Conservation (phyloP, 2,329 filamentous ascomycete species). For the Phyllosticta citribraziliensis region DNA sequence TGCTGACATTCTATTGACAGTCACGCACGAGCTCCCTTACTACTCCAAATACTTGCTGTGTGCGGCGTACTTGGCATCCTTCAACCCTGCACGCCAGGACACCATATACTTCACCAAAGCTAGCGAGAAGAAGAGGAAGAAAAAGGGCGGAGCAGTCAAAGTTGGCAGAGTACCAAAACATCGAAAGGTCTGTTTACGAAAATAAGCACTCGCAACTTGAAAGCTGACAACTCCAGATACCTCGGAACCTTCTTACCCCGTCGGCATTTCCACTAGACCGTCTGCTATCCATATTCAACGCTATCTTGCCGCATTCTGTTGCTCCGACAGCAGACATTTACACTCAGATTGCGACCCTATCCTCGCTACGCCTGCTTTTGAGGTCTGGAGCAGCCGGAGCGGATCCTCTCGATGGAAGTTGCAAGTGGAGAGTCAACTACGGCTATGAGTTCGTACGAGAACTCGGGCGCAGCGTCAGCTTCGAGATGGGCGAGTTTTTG, state of each 20-base stretch:
- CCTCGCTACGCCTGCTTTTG: slow-evolving; percentile 59
- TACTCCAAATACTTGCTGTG: slow-evolving; percentile 65
- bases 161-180: slow-evolving; percentile 24
- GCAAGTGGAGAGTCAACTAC: slow-evolving; percentile 69
- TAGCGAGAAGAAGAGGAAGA: slow-evolving; percentile 40
- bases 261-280: slow-evolving; percentile 70
- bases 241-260: slow-evolving; percentile 65
- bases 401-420: slow-evolving; percentile 41
- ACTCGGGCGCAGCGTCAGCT: slow-evolving; percentile 61
- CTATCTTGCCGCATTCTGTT: slow-evolving; percentile 38
- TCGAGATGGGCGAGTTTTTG: slow-evolving; percentile 63
- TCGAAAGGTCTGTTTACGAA: slow-evolving; percentile 23
- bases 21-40: slow-evolving; percentile 50
- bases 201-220: not conserved
- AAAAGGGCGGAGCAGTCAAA: slow-evolving; percentile 34
- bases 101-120: slow-evolving; percentile 65
- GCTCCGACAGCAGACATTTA: slow-evolving; percentile 40
- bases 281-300: slow-evolving; percentile 66
- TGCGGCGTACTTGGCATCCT: slow-evolving; percentile 70
- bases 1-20: slow-evolving; percentile 11
- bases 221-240: slow-evolving; percentile 36
- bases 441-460: slow-evolving; percentile 66
- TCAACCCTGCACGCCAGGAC: slow-evolving; percentile 68
- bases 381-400: slow-evolving; percentile 48
- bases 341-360: slow-evolving; percentile 57